Base-by-base conservation (phyloP, 176 grass and related monocot genomes). In the Secale cereale region DNA sequence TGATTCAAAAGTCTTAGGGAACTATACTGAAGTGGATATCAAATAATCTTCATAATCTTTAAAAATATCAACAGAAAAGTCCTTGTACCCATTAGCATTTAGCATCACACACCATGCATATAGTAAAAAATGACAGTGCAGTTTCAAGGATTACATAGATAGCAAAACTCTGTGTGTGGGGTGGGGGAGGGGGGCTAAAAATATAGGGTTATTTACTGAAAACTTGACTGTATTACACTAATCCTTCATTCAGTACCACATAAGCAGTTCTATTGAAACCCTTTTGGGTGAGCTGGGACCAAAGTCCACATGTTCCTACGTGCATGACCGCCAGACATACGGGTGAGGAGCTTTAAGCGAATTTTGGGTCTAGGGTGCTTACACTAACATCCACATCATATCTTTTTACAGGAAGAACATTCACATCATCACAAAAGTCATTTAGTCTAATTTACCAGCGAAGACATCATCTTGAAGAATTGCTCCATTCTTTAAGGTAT, bases 391-490 rank as follows among this genome's bases (percentile, higher is more conserved):
- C 28, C 4, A 39, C 10, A 8, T 27, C 57, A 40, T 28, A 13
- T 19, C 39, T 43, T 66, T 79, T 62, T 25, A 62, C 13, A 27
- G 33, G 25, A 78, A 62, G 77, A 11, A 8, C 35, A 48, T 39
- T 27, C 17, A 72, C 28, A 77, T 36, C 76, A 23, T 69, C 4
- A 10, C 6, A 82, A 25, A 56, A 79, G 54, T 65, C 16, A 61
- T 14, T 65, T 78, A 65, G 59, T 59, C 2, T 60, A 69, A 50
- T 81, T 85, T 89, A 98, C 96, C 96, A 81, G 96, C 87, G 6
- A 92, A 95, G 92, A 98, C 91, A 87, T 74, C 91, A 68, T 98
- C 87, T 77, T 88, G 82, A 71, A 86, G 78, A 87, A 95, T 98
- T 79, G 93, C 76, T 81, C 96, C 96, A n/a, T 90, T 87, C 43